Evolutionary conservation across 2,329 filamentous ascomycete species (phyloP), one percentile per base, ranked within the genome.

Genomic region (Pseudogymnoascus sp.): DNA sequence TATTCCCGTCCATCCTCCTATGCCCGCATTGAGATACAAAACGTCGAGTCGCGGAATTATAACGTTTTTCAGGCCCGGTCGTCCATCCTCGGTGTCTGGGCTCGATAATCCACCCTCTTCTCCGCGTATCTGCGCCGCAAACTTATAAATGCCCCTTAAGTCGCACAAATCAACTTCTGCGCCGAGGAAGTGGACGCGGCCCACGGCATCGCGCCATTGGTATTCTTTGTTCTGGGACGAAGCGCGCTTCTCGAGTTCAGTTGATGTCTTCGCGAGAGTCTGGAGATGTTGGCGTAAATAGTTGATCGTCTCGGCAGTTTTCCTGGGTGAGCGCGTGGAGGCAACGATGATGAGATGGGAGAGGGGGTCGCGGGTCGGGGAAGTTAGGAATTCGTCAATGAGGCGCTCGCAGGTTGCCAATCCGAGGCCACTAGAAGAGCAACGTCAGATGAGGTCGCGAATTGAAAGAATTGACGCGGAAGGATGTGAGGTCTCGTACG

Each of bases 371-470:
- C 83, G 84, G 10, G 83, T 82, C 61, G 79, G 84, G 12, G 83
- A 84, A 61, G 78, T 76, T 62, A 95, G 83, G 76, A 96, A 96
- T 68, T 95, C 89, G 76, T 96, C 90, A 67, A 95, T 92, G 60
- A 96, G 79, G 62, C 90, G 89, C 69, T 88, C 84, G 71, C 88
- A 89, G 66, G 89, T 91, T 60, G 87, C 86, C 67, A 92, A 88
- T 45, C 92, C 92, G 45, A 96, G 84, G 62, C 92, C 92, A 71
- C 92, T 96, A 72, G 4, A 35, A 19, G 21, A 26, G 41, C 23
- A 15, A n/a, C 30, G 67, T 76, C 63, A 76, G 70, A 65, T 61
- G 52, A 13, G 13, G 13, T 15, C 28, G 21, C 48, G 45, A 33
- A 41, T 13, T 41, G 18, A 23, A 23, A 57, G 57, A 37, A 21